Evolutionary conservation across 805 yeast genomes (phyloP).

Genomic region (Pichia deserticola): DNA sequence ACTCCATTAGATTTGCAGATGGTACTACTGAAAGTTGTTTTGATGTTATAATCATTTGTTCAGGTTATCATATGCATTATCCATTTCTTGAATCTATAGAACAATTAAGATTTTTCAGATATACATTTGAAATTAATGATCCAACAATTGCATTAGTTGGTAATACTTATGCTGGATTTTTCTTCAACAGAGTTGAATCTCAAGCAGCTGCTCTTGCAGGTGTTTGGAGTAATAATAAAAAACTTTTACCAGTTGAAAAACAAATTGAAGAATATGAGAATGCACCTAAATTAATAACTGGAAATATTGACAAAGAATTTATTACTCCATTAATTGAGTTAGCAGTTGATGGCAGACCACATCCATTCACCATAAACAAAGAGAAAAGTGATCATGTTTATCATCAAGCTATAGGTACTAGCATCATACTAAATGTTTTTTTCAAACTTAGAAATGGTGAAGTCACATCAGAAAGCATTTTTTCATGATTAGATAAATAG

Average conservation of each 20-base stretch:
- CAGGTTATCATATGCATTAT: constrained; percentile 42
- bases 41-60: constrained; percentile 41
- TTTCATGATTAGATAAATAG: too few relatives aligned
- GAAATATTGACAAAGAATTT: background rate
- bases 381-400: constrained; percentile 3
- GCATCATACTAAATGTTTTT: background rate
- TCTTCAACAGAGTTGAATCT: constrained; percentile 43
- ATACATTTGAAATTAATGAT: constrained; percentile 35
- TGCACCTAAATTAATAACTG: background rate
- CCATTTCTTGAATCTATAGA: constrained; percentile 29
- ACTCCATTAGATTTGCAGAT: constrained; percentile 25
- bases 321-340: constrained; percentile 3
- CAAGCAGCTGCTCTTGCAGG: constrained; percentile 48
- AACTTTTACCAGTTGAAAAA: constrained; percentile 29
- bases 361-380: constrained; percentile 3
- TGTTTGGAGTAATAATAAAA: constrained; percentile 39
- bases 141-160: constrained; percentile 39
- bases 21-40: constrained; percentile 26
- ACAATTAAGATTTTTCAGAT: constrained; percentile 14
- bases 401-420: constrained; percentile 1
- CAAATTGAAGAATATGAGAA: background rate
- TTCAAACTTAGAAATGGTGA: constrained; percentile 4
- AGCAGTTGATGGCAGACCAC: constrained; percentile 1
- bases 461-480: background rate
- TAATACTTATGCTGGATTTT: constrained; percentile 34